Conservation (phyloP, 2,329 filamentous ascomycete genomes). For the Curvularia sp. region DNA sequence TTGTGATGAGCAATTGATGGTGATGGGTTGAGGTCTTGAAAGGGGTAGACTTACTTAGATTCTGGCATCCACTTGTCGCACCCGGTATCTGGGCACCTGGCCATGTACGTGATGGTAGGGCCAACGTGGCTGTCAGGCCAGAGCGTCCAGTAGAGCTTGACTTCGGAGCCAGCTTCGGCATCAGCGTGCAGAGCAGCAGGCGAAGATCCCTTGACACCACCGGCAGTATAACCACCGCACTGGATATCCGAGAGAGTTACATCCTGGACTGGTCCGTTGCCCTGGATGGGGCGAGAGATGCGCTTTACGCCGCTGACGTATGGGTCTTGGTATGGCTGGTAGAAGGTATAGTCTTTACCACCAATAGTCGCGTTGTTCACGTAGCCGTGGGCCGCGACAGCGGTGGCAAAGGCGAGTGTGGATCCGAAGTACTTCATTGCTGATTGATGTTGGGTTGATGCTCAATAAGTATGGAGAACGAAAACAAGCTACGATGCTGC, state of each 20-base stretch:
- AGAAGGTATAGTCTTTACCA: constrained; percentile 43
- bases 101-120: constrained; percentile 67
- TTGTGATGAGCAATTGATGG: background rate
- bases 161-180: constrained; percentile 60
- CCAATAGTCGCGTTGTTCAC: constrained; percentile 47
- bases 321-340: constrained; percentile 47
- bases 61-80: constrained; percentile 60
- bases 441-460: background rate
- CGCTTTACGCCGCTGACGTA: constrained; percentile 50
- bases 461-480: constrained; percentile 3
- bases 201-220: constrained; percentile 58
- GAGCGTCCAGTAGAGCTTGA: constrained; percentile 63
- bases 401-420: constrained; percentile 36
- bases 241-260: constrained; percentile 62
- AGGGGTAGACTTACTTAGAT: constrained; percentile 36
- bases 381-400: constrained; percentile 46
- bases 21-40: background rate
- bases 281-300: constrained; percentile 65
- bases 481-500: background rate
- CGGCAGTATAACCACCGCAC: constrained; percentile 62
- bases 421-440: constrained; percentile 45
- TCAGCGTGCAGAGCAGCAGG: constrained; percentile 63
- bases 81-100: constrained; percentile 60
- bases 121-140: constrained; percentile 60
- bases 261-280: constrained; percentile 65